A percentile compares a stretch with the other conserved stretches of the same genome.
Conservation (phyloP, 2,329 filamentous ascomycete genomes). For the Magnaporthiopsis poae region DNA sequence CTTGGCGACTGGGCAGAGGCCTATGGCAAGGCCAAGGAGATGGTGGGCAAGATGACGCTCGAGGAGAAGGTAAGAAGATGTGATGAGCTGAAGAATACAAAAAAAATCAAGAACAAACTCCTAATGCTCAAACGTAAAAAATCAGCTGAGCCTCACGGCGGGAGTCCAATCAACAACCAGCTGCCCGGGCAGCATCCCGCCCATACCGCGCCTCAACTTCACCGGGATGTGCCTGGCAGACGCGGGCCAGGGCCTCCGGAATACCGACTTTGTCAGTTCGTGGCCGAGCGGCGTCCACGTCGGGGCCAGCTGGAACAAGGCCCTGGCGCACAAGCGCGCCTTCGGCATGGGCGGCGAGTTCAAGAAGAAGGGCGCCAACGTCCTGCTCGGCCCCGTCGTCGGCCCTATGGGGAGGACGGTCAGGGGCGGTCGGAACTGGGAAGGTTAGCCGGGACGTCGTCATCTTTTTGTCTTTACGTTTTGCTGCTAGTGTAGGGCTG, state of each 20-base stretch:
- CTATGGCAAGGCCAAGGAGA: slow-evolving; percentile 54
- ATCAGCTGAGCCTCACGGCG: slow-evolving; percentile 59
- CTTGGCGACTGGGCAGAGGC: slow-evolving; percentile 56
- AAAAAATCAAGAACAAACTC: neutral
- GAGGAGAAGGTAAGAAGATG: slow-evolving; percentile 50
- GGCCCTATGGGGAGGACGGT: slow-evolving; percentile 54
- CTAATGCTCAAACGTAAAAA: neutral
- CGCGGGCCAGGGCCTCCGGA: slow-evolving; percentile 33
- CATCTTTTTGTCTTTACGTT: neutral
- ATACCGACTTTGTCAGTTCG: slow-evolving; percentile 31
- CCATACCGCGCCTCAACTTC: slow-evolving; percentile 29
- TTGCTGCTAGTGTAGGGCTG: neutral
- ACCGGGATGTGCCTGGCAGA: slow-evolving; percentile 36
- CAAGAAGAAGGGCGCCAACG: slow-evolving; percentile 65
- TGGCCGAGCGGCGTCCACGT: slow-evolving; percentile 34
- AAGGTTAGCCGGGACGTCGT: slow-evolving; percentile 20
- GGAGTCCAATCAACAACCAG: slow-evolving; percentile 44
- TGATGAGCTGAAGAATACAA: neutral
- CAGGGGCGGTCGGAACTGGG: slow-evolving; percentile 54
- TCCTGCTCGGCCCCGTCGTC: slow-evolving; percentile 68
- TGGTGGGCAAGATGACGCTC: slow-evolving; percentile 62
- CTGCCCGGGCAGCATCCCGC: slow-evolving; percentile 36
- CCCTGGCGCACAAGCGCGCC: slow-evolving; percentile 57
- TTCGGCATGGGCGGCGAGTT: slow-evolving; percentile 69
- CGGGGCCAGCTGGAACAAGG: slow-evolving; percentile 56